Conservation (phyloP, 2,329 filamentous ascomycete species). For the Dothideomycetes sp. region DNA sequence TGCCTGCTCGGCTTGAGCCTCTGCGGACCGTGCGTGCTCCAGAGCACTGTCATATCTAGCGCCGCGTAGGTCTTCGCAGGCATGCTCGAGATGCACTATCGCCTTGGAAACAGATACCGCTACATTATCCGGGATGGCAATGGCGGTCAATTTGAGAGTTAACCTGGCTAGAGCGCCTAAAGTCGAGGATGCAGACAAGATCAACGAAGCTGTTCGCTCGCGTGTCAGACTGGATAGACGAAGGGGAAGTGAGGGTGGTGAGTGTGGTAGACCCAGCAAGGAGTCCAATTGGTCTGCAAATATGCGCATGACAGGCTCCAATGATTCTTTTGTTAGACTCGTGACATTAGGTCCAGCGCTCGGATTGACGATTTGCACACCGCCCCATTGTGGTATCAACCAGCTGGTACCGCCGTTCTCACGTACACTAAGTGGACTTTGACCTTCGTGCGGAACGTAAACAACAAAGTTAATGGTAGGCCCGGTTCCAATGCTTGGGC, state of each 20-base stretch:
- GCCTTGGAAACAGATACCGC: conserved; percentile 75
- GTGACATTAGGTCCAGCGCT: conserved; percentile 13
- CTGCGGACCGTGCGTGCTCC: conserved; percentile 70
- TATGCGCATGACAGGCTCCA: conserved; percentile 73
- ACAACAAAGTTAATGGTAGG: conserved; percentile 95
- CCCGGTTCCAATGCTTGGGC: conserved; percentile 82
- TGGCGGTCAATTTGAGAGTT: conserved; percentile 72
- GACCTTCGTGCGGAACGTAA: conserved; percentile 64
- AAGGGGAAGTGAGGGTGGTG: conserved; percentile 67
- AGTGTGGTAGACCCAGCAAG: conserved; percentile 72
- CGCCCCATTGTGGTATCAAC: conserved; percentile 95
- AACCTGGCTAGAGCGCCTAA: conserved; percentile 86
- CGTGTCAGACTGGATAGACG: conserved; percentile 75
- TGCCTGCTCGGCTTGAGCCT: conserved; percentile 79
- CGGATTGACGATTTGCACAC: conserved; percentile 59
- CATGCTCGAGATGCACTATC: conserved; percentile 63
- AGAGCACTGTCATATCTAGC: conserved; percentile 57
- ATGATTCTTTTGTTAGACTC: conserved; percentile 49
- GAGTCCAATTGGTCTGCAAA: conserved; percentile 87
- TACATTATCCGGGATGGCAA: conserved; percentile 80
- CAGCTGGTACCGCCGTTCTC: conserved; percentile 61
- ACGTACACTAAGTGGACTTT: conserved; percentile 49
- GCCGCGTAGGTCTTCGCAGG: conserved; percentile 58
- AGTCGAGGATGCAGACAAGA: conserved; percentile 84
- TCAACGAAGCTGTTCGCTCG: conserved; percentile 73